These are phyloP conservation scores for Trypanosoma scelopori DNA, from an alignment of 208 protist genomes.

Conservation along the genomic window DNA sequence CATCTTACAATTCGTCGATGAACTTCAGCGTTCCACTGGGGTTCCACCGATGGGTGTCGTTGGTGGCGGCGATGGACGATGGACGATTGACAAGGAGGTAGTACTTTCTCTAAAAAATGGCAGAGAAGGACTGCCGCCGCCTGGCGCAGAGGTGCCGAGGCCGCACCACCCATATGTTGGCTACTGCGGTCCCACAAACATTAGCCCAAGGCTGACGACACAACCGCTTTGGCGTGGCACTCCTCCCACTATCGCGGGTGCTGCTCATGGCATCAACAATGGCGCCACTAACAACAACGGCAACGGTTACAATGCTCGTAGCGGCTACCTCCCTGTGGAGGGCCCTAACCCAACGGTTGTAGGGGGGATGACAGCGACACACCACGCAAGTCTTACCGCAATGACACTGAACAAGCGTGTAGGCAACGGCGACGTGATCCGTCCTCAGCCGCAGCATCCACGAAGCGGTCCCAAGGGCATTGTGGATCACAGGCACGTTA, in stretches of 20 bases:
- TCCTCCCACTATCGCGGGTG: constrained; percentile 10
- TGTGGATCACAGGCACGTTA: constrained; percentile 6
- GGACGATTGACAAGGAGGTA: constrained; percentile 84
- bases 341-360: background rate
- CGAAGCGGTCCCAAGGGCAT: background rate
- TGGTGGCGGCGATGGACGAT: constrained; percentile 43
- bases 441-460: constrained; percentile 29
- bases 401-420: constrained; percentile 21
- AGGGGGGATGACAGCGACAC: background rate
- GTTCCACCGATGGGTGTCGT: background rate
- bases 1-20: constrained; percentile 27
- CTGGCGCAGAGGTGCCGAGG: constrained; percentile 21
- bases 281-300: background rate
- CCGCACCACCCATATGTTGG: constrained; percentile 31
- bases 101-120: constrained; percentile 54
- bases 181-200: background rate
- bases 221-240: constrained; percentile 18
- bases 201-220: constrained; percentile 11
- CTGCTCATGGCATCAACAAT: background rate
- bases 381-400: constrained; percentile 10
- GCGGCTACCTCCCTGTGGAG: background rate
- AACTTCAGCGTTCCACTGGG: constrained; percentile 11
- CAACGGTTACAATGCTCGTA: constrained; percentile 8
- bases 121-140: constrained; percentile 22
- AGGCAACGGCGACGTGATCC: constrained; percentile 17